Conservation (phyloP, 2,329 filamentous ascomycete genomes). For the Atkinsonella hypoxylon region DNA sequence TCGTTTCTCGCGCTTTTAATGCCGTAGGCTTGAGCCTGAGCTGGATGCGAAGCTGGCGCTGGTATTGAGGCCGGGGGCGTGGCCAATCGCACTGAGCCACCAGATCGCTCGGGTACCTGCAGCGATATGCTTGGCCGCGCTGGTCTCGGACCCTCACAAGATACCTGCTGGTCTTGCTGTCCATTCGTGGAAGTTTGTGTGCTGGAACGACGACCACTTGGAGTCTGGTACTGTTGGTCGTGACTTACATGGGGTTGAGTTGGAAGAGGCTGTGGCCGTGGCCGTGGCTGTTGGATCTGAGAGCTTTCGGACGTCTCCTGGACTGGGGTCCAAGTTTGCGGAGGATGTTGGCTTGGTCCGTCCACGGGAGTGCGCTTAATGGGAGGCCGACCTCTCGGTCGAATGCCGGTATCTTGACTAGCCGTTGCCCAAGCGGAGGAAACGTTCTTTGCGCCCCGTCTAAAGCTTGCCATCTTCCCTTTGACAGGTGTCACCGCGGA, state of each 20-base stretch:
- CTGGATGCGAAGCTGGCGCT: background rate
- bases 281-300: slow-evolving; percentile 11
- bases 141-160: slow-evolving; percentile 14
- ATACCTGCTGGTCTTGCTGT: slow-evolving; percentile 8
- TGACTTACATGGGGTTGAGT: background rate
- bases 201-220: background rate
- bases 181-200: background rate
- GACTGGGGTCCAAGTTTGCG: slow-evolving; percentile 43
- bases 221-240: background rate
- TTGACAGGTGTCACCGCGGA: slow-evolving; percentile 63
- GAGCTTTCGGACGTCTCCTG: slow-evolving; percentile 27
- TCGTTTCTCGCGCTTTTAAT: background rate
- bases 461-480: slow-evolving; percentile 29
- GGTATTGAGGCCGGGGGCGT: slow-evolving; percentile 39
- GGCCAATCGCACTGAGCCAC: slow-evolving; percentile 49
- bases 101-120: slow-evolving; percentile 37
- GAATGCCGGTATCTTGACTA: slow-evolving; percentile 50
- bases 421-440: slow-evolving; percentile 80
- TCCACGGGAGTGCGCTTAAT: slow-evolving; percentile 49
- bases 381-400: slow-evolving; percentile 68
- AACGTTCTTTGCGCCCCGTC: slow-evolving; percentile 72
- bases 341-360: slow-evolving; percentile 52
- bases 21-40: background rate
- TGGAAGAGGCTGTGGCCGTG: background rate
- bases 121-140: slow-evolving; percentile 27